These are phyloP conservation scores for Babesia ovata DNA, from an alignment of 169 alveolate species.

Conservation along the genomic window DNA sequence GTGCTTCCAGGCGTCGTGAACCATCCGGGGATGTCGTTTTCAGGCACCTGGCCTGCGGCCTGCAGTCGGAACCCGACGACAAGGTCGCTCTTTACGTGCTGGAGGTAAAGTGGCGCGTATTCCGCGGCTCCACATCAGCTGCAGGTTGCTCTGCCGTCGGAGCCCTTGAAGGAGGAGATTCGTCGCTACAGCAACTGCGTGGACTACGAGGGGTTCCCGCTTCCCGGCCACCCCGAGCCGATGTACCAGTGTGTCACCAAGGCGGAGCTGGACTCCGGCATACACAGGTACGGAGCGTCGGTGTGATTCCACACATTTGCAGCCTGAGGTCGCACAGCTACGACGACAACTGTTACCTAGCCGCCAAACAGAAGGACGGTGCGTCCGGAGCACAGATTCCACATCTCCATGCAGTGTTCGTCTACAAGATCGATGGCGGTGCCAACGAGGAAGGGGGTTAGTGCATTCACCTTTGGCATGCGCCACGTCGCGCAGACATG, in stretches of 20 bases:
- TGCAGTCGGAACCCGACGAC: constrained; percentile 57
- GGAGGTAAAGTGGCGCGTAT: constrained; percentile 30
- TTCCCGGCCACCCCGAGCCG: constrained; percentile 47
- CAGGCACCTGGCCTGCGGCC: constrained; percentile 66
- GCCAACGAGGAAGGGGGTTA: constrained; percentile 20
- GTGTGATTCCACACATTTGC: background rate
- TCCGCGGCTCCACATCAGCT: background rate
- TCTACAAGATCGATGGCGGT: constrained; percentile 39
- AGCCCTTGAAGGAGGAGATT: constrained; percentile 52
- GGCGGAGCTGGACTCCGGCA: constrained; percentile 37
- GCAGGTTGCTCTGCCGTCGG: constrained; percentile 65
- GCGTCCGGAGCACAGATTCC: background rate
- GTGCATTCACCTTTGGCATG: background rate
- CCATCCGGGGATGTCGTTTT: constrained; percentile 30
- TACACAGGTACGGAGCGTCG: constrained; percentile 37
- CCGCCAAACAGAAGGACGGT: constrained; percentile 66
- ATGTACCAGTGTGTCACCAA: constrained; percentile 65
- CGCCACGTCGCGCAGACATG: constrained; percentile 16
- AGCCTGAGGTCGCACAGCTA: constrained; percentile 49
- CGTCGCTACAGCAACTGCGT: constrained; percentile 61
- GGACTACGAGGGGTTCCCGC: constrained; percentile 72
- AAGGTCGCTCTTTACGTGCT: constrained; percentile 54
- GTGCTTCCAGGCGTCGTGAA: constrained; percentile 18
- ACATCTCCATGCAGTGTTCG: constrained; percentile 21
- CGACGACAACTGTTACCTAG: constrained; percentile 40